Conservation (phyloP, 352 stramenopile species). For the Hyaloperonospora brassicae region DNA sequence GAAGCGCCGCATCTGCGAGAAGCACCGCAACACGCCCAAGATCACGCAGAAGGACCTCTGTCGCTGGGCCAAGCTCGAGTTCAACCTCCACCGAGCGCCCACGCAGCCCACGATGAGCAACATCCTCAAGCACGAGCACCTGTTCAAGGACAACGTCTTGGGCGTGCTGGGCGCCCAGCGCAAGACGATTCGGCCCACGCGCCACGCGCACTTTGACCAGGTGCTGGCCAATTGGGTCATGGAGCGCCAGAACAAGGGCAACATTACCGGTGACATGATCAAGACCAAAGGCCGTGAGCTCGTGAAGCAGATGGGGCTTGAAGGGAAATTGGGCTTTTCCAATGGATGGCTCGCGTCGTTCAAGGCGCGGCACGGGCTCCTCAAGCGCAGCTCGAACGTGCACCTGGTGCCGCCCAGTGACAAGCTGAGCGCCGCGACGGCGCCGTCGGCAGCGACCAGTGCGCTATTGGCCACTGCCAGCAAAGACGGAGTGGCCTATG, state of each 20-base stretch:
- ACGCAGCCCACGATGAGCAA: conserved; percentile 78
- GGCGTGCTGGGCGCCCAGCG: conserved; percentile 65
- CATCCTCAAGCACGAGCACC: conserved; percentile 82
- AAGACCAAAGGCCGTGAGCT: conserved; percentile 78
- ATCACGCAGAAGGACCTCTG: conserved; percentile 86
- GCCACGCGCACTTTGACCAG: conserved; percentile 73
- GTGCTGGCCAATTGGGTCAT: conserved; percentile 86
- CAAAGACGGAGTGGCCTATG: conserved; percentile 26
- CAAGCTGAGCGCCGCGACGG: too few relatives aligned
- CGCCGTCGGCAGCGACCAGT: too few relatives aligned
- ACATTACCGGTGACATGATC: conserved; percentile 86
- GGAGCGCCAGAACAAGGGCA: conserved; percentile 83
- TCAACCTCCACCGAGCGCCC: conserved; percentile 73
- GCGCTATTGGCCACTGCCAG: too few relatives aligned
- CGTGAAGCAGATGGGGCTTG: conserved; percentile 74
- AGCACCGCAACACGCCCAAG: conserved; percentile 77
- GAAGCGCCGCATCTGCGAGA: conserved; percentile 84
- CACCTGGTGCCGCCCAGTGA: too few relatives aligned
- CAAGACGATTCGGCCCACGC: conserved; percentile 79
- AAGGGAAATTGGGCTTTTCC: conserved; percentile 43
- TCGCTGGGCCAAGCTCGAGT: conserved; percentile 85
- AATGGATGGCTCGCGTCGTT: too few relatives aligned
- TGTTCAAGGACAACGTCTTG: conserved; percentile 81
- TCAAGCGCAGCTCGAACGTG: too few relatives aligned
- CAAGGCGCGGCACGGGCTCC: too few relatives aligned